phyloP scores from a whole-genome alignment of 192 early-diverging fungal genomes.

The Gaertneriomyces semiglobifer region DNA sequence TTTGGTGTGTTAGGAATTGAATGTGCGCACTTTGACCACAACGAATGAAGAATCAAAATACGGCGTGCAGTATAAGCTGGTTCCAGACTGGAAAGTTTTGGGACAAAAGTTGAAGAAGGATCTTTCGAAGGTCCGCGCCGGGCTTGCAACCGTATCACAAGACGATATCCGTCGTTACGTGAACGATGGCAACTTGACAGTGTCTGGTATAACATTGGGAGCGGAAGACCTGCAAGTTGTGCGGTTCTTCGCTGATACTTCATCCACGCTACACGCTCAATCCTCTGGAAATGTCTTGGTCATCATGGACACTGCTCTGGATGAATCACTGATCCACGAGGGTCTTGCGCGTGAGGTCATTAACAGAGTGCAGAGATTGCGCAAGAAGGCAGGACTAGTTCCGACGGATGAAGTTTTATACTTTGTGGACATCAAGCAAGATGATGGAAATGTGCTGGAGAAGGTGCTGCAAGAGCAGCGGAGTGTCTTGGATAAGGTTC shows the following conservation, averaged over 20 bases:
- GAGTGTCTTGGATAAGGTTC: constrained; percentile 63
- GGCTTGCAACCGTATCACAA: constrained; percentile 67
- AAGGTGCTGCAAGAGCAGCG: constrained; percentile 68
- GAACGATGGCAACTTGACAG: constrained; percentile 56
- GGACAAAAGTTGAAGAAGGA: constrained; percentile 91
- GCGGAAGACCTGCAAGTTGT: constrained; percentile 79
- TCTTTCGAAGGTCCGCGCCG: constrained; percentile 79
- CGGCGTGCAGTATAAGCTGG: constrained; percentile 87
- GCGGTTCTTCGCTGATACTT: constrained; percentile 73
- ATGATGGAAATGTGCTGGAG: constrained; percentile 65
- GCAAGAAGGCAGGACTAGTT: constrained; percentile 89
- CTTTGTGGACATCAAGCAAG: constrained; percentile 74
- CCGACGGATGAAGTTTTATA: constrained; percentile 85
- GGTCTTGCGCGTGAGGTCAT: constrained; percentile 91
- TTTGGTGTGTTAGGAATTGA: constrained; percentile 73
- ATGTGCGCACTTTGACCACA: constrained; percentile 79
- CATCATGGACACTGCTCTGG: constrained; percentile 79
- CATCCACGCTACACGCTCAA: constrained; percentile 71
- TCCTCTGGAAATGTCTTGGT: constrained; percentile 80
- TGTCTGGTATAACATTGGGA: constrained; percentile 75
- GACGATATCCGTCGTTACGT: constrained; percentile 82
- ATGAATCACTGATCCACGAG: constrained; percentile 80
- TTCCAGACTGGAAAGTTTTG: constrained; percentile 86
- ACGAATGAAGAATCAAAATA: constrained; percentile 89
- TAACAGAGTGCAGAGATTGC: constrained; percentile 92